Percentiles rank a stretch among this genome's conserved stretches.
Conservation (phyloP, 495 filamentous ascomycete genomes). For the Neurospora sp. region DNA sequence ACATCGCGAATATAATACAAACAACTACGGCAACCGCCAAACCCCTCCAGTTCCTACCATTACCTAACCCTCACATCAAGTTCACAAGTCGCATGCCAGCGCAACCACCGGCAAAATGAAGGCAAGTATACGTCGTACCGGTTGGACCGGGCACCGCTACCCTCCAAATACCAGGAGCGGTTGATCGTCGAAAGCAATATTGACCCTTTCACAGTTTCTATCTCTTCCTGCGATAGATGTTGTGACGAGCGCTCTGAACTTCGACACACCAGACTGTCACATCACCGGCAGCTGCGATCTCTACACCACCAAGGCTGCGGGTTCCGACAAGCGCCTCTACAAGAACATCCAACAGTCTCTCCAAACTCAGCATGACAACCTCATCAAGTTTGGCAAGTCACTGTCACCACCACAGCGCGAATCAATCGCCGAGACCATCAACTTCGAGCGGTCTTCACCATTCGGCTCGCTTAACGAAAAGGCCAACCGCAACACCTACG, state of each 20-base stretch:
- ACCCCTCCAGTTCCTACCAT: background rate
- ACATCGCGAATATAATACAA: background rate
- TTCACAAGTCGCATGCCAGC: background rate
- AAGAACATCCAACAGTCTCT: slow-evolving; percentile 84
- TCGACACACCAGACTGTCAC: slow-evolving; percentile 83
- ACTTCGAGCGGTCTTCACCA: slow-evolving; percentile 73
- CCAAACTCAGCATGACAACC: slow-evolving; percentile 78
- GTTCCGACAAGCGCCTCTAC: slow-evolving; percentile 91
- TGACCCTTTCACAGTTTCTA: slow-evolving; percentile 55
- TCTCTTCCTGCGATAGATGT: slow-evolving; percentile 81
- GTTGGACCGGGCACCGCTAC: background rate
- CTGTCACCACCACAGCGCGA: slow-evolving; percentile 65
- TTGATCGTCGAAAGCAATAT: background rate
- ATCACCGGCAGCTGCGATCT: slow-evolving; percentile 88
- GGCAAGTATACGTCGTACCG: slow-evolving; percentile 11
- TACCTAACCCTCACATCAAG: background rate
- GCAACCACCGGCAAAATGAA: slow-evolving; percentile 27
- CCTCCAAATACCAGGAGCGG: background rate
- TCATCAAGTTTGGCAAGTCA: slow-evolving; percentile 69
- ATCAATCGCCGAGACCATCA: slow-evolving; percentile 48
- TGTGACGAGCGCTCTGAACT: slow-evolving; percentile 82
- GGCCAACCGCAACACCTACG: slow-evolving; percentile 81
- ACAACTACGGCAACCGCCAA: background rate
- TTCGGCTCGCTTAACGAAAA: slow-evolving; percentile 83
- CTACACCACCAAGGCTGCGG: slow-evolving; percentile 93